These are phyloP conservation scores for Malus hybrid DNA, from an alignment of 331 rosid species.

Conservation along the genomic window DNA sequence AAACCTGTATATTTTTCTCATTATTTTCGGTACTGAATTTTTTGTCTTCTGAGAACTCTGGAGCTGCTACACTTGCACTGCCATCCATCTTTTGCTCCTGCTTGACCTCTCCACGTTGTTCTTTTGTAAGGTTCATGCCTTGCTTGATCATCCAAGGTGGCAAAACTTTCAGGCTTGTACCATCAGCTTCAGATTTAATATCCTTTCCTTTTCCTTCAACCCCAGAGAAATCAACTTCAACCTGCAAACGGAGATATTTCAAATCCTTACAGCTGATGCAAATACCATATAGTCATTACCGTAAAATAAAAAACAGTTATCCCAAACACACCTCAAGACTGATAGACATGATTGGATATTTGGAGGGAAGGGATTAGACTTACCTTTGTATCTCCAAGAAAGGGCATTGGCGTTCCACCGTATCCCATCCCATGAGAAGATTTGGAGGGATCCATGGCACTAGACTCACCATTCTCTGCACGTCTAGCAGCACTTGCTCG, in stretches of 20 bases:
- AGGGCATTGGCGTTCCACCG: slow-evolving; percentile 88
- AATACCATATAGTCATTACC: not conserved
- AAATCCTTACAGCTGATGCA: not conserved
- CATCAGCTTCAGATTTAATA: slow-evolving; percentile 61
- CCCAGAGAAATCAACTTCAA: slow-evolving; percentile 83
- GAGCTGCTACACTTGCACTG: slow-evolving; percentile 43
- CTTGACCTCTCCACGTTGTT: slow-evolving; percentile 85
- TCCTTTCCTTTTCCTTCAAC: slow-evolving; percentile 62
- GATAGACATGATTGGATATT: not conserved
- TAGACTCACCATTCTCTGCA: slow-evolving; percentile 70
- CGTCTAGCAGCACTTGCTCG: slow-evolving; percentile 84
- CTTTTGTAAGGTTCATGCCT: slow-evolving; percentile 92
- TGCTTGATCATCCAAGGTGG: slow-evolving; percentile 99
- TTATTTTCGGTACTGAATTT: slow-evolving; percentile 49
- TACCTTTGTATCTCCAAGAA: slow-evolving; percentile 93
- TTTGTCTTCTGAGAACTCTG: slow-evolving; percentile 61
- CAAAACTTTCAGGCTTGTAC: slow-evolving; percentile 59
- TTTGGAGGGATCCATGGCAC: slow-evolving; percentile 63
- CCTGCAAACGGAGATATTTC: slow-evolving; percentile 32
- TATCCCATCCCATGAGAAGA: slow-evolving; percentile 62
- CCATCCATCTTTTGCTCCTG: slow-evolving; percentile 67
- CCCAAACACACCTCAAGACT: not conserved
- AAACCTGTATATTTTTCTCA: slow-evolving; percentile 57
- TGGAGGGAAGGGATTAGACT: slow-evolving; percentile 1
- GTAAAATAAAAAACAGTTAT: not conserved